Evolutionary conservation across 148 eudicot species (phyloP), one percentile per base, ranked within the genome.

Genomic region (Rhododendron mucronatum): DNA sequence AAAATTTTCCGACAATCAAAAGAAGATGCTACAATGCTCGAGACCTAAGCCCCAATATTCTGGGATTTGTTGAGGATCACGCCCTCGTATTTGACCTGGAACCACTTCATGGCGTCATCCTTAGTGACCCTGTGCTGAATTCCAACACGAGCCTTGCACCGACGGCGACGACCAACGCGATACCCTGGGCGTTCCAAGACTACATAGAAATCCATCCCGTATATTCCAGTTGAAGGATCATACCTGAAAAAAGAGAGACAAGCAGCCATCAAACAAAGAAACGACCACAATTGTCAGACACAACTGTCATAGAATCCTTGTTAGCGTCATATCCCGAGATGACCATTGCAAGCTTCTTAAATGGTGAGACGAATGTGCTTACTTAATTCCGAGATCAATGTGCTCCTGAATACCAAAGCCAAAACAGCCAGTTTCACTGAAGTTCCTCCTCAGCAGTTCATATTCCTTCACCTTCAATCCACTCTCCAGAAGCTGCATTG

Each of bases 381-480:
- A 92, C 96, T 94, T 93, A 88, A 95, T 95, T 78, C 96, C 94
- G 79, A 94, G 94, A 94, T 95, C 96, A 50, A 95, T 95, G 89
- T 95, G 96, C 89, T 95, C 96, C 82, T 94, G 95, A 63, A 92
- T 93, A 84, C 96, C 98, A 71, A 95, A 94, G 14, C 96, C 98
- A 84, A 95, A 93, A 83, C 96, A 95, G 28, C 96, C 95, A 85
- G 96, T 93, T 71, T 95, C 96, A 88, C 98, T 95, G 88, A 95
- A 95, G 88, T 95, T 95, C 59, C 93, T 92, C 86, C 94, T 89
- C 78, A 93, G 88, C 82, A 92, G 81, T 88, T 92, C 94, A 73
- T 95, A 95, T 85, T 94, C 98, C 94, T 95, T 95, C 14, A 95
- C 98, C 92, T 94, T 95, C 90, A 95, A 88, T 1, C 96, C 98